Evolutionary conservation across 345 rosid genomes (phyloP), one percentile per base, ranked within the genome.

Genomic region (Diplotaxis tenuifolia): DNA sequence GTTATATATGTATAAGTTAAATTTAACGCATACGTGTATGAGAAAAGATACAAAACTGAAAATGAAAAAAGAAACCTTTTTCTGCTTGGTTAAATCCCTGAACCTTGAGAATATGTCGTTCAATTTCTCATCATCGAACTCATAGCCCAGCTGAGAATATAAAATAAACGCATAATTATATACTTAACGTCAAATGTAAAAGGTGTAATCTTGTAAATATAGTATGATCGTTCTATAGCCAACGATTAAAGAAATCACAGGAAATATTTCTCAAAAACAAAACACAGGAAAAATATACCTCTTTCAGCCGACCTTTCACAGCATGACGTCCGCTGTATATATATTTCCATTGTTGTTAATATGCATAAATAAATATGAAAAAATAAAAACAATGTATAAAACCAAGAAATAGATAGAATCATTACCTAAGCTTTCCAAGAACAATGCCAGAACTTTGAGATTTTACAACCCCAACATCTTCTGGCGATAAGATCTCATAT

Each of bases 31-130:
- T 50, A 47, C 34, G 20, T 50, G 52, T 19, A 31, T 23, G 42
- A 62, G 16, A 36, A 42, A 36, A 42, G 11, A 49, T 28, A 58
- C 9, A 66, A 10, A 32, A 15, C 6, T 11, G 1, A 31, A 22
- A 62, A 60, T 7, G 0, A 0, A 15, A 61, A 38, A 40, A 1
- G 7, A 19, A 29, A 92, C 96, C 96, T 90, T 95, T 82, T 90
- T 91, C 5, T 79, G 80, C 73, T 92, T 96, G 19, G 99, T 96
- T 47, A 95, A 86, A 6, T 88, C 84, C 76, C 86, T 94, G 82
- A 88, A 94, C 50, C 68, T 80, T 90, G 89, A 85, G 78, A 94
- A 91, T 27, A 91, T 78, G 29, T 38, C 85, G 59, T 80, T 85
- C 18, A 94, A 83, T 73, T 89, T 87, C 49, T 83, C 89, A 67